phyloP scores from a whole-genome alignment of 179 eudicot genomes.

The Sideroxylon spinosum region DNA sequence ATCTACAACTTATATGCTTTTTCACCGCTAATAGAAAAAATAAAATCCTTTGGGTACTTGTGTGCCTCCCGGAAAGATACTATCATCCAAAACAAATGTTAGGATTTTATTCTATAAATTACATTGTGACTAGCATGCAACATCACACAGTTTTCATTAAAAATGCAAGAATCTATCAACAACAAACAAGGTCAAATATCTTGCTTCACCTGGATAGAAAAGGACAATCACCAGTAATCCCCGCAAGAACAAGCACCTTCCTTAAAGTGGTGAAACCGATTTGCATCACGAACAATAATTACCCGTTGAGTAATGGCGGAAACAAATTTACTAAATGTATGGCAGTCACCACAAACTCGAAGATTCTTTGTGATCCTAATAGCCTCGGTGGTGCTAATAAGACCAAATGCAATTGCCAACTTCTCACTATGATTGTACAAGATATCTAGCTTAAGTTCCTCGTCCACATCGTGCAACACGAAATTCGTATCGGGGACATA shows the following conservation, averaged over 20 bases:
- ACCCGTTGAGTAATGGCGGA: conserved; percentile 43
- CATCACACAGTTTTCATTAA: neutral
- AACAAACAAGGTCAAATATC: neutral
- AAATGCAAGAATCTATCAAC: neutral
- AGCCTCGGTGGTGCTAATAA: conserved; percentile 48
- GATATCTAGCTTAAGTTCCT: conserved; percentile 51
- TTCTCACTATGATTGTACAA: conserved; percentile 60
- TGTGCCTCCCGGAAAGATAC: neutral
- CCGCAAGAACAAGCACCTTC: conserved; percentile 73
- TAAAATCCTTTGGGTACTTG: neutral
- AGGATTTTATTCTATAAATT: neutral
- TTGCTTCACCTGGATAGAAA: conserved; percentile 16
- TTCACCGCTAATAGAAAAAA: too few relatives aligned
- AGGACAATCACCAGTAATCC: conserved; percentile 68
- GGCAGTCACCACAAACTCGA: conserved; percentile 81
- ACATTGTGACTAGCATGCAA: neutral
- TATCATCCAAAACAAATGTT: neutral
- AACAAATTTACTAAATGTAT: conserved; percentile 51
- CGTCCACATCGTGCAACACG: conserved; percentile 62
- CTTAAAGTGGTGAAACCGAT: conserved; percentile 70
- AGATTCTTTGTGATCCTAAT: conserved; percentile 70
- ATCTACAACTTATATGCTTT: too few relatives aligned
- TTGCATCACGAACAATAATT: conserved; percentile 62
- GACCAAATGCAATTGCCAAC: conserved; percentile 72
- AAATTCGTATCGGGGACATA: conserved; percentile 60